phyloP scores from a whole-genome alignment of 164 flowering plant species.

The Macadamia integrifolia region DNA sequence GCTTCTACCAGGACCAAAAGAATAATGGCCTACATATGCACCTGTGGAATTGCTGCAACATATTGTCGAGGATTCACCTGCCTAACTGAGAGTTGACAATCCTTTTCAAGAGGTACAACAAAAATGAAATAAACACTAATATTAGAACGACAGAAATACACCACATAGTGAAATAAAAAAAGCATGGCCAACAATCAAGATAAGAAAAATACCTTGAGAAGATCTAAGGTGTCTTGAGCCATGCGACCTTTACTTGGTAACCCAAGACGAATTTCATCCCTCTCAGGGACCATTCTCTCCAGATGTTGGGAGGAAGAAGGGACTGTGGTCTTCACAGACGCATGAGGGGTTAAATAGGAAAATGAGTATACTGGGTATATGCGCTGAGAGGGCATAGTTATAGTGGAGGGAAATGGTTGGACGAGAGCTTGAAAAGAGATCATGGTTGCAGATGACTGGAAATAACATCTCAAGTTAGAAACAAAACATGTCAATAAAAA shows the following conservation, averaged over 20 bases:
- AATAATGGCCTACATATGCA: slow-evolving; percentile 9
- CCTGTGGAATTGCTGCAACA: slow-evolving; percentile 93
- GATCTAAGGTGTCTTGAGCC: slow-evolving; percentile 77
- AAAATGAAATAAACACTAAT: background rate
- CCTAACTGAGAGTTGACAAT: slow-evolving; percentile 84
- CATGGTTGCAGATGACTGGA: background rate
- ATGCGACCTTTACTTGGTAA: slow-evolving; percentile 95
- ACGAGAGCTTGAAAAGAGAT: slow-evolving; percentile 8
- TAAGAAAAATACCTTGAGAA: slow-evolving; percentile 58
- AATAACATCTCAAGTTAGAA: background rate
- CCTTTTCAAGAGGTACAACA: slow-evolving; percentile 32
- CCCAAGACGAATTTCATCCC: slow-evolving; percentile 70
- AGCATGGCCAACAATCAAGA: background rate
- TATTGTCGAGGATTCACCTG: slow-evolving; percentile 94
- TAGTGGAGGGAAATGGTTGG: background rate
- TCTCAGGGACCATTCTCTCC: slow-evolving; percentile 18
- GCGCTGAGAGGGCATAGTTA: slow-evolving; percentile 4
- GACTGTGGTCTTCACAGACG: slow-evolving; percentile 16
- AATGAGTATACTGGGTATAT: background rate
- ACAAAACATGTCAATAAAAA: background rate
- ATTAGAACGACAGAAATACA: background rate
- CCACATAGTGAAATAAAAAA: background rate
- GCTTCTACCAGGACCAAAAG: no score
- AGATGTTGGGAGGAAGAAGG: slow-evolving; percentile 24
- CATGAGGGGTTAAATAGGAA: slow-evolving; percentile 9